Evolutionary conservation across 768 basidiomycete genomes (phyloP).

Genomic region (Boletus coccyginus): DNA sequence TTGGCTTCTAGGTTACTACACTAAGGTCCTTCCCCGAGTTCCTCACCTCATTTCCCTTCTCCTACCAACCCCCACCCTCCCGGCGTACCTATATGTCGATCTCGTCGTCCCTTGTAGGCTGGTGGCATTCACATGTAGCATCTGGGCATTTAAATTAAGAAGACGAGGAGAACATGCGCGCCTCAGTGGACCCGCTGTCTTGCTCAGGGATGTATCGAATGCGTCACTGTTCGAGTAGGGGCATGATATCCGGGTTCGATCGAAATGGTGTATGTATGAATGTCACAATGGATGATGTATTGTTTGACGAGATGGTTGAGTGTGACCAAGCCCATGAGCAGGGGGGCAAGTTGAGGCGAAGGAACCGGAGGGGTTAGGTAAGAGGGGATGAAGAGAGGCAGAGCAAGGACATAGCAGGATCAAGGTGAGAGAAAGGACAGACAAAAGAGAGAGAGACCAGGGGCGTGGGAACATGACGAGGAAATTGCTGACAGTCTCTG

Average conservation of each 20-base stretch:
- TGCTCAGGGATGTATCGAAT: background rate
- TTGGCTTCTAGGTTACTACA: slow-evolving; percentile 18
- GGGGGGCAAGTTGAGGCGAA: slow-evolving; percentile 1
- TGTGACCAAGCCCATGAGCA: slow-evolving; percentile 1
- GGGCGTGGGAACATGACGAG: slow-evolving; percentile 8
- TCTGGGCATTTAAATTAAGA: background rate
- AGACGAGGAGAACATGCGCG: background rate
- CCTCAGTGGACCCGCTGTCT: background rate
- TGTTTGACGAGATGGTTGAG: background rate
- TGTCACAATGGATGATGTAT: slow-evolving; percentile 7
- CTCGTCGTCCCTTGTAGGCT: background rate
- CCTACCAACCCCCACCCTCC: background rate
- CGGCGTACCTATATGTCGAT: slow-evolving; percentile 3
- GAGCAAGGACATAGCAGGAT: slow-evolving; percentile 10
- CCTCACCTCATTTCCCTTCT: background rate
- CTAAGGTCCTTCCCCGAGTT: background rate
- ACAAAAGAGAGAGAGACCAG: slow-evolving; percentile 9
- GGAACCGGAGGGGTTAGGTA: slow-evolving; percentile 9
- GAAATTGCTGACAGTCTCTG: slow-evolving; percentile 8
- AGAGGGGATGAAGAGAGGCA: slow-evolving; percentile 5
- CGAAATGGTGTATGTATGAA: background rate
- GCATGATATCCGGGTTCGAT: background rate
- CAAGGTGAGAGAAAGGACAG: slow-evolving; percentile 12
- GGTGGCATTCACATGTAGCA: background rate
- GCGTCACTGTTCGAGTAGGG: background rate